phyloP scores from a whole-genome alignment of 108 stramenopile species.

The Skeletonema costatum region DNA sequence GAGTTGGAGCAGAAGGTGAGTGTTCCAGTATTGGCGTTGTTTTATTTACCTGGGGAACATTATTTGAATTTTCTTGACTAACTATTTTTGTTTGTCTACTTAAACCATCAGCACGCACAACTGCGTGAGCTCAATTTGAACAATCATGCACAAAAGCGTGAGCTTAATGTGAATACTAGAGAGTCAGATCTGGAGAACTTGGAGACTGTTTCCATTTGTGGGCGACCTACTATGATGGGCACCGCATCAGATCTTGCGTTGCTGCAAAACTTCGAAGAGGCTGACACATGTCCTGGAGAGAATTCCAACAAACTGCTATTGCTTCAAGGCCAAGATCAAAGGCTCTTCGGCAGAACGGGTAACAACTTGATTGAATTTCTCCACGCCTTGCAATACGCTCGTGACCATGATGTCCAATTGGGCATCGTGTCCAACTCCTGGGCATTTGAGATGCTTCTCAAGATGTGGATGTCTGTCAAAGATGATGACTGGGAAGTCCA shows the following conservation, averaged over 20 bases:
- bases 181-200: not conserved
- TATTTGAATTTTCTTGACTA: too few relatives aligned
- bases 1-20: not conserved
- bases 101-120: not conserved
- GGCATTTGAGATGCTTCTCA: not conserved
- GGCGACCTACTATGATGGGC: conserved; percentile 2
- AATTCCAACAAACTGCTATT: conserved; percentile 6
- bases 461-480: not conserved
- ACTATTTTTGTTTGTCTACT: not conserved
- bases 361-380: conserved; percentile 4
- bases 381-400: not conserved
- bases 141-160: not conserved
- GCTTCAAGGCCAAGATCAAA: not conserved
- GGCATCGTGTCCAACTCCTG: not conserved
- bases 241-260: conserved; percentile 1
- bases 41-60: not conserved
- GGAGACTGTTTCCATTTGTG: conserved; percentile 1
- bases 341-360: not conserved
- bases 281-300: not conserved
- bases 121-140: not conserved
- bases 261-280: not conserved
- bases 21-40: not conserved
- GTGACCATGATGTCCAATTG: not conserved
- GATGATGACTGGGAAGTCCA: not conserved
- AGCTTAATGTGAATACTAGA: not conserved